These are phyloP conservation scores for Fraxinus ornus DNA, from an alignment of 305 asterid species.

Conservation along the genomic window DNA sequence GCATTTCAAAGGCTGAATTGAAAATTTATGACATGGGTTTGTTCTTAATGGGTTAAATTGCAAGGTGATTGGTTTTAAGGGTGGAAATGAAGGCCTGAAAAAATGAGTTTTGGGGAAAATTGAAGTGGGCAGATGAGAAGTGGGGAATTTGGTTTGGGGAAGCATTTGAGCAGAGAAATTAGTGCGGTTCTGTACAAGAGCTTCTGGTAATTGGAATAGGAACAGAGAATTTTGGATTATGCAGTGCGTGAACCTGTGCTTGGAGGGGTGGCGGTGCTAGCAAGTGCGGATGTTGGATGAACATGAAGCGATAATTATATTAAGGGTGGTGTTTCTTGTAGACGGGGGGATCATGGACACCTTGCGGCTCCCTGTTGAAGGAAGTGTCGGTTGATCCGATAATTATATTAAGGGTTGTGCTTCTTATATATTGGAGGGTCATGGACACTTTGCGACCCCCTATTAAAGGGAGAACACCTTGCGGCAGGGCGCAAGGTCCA, in stretches of 20 bases:
- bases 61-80: constrained; percentile 23
- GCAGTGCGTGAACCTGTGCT: not conserved
- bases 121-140: constrained; percentile 33
- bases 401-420: no score
- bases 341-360: no score
- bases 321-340: no score
- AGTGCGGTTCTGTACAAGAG: not conserved
- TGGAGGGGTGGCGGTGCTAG: not conserved
- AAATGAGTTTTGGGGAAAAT: constrained; percentile 32
- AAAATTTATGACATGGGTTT: constrained; percentile 24
- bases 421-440: no score
- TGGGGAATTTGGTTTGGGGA: constrained; percentile 46
- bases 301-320: no score
- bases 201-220: not conserved
- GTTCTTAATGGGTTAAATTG: constrained; percentile 23
- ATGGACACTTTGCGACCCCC: no score
- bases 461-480: no score
- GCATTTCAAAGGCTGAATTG: constrained; percentile 47
- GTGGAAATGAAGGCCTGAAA: constrained; percentile 23
- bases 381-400: no score
- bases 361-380: no score
- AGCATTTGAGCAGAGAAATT: constrained; percentile 38
- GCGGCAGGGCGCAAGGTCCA: no score
- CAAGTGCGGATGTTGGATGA: no score
- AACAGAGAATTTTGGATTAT: not conserved